Base-by-base conservation (phyloP, 1,284 basidiomycete species). In the Cryptococcus neoformans region DNA sequence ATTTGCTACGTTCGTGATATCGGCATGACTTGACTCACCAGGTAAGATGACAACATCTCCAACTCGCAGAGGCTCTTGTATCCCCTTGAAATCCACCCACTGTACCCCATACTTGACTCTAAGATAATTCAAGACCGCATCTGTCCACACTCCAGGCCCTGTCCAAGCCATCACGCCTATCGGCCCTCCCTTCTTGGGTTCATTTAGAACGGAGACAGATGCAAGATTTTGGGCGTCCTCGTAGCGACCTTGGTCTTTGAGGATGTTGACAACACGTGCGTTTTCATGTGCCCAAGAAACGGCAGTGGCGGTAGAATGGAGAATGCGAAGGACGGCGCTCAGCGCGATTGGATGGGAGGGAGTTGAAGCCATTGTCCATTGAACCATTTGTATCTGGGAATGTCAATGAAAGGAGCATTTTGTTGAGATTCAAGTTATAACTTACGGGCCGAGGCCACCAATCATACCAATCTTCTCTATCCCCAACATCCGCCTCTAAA, bases 371-470 rank as follows among this genome's bases (percentile, higher is more conserved):
- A 79, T 70, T 1, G 78, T 79, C 78, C 78, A 79, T 63, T 79
- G 78, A 2, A 70, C 72, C n/a, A 79, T 72, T 60, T 78, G 77
- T 12, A 79, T 62, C 73, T 74, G 58, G n/a, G 28, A 14, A 48
- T 16, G 16, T 16, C 40, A 12, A 41, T 41, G 16, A 12, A 16
- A 41, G 40, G 11, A 5, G 12, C 40, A 41, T 41, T 41, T 16
- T 16, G n/a, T 41, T 48, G 3, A 21, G 10, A 40, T 28, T 36
- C 37, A 41, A 35, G n/a, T 1, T 14, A 38, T 16, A 36, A 70
- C 76, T 67, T 39, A 77, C 75, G 6, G 75, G 76, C 37, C 76
- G 57, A 28, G 76, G 66, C 74, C 74, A 78, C 75, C 75, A 77
- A 44, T 73, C 66, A 44, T 68, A 54, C 78, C 78, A 79, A 60